Base-by-base conservation (phyloP, 306 rosid species). In the Cyamopsis tetragonoloba region DNA sequence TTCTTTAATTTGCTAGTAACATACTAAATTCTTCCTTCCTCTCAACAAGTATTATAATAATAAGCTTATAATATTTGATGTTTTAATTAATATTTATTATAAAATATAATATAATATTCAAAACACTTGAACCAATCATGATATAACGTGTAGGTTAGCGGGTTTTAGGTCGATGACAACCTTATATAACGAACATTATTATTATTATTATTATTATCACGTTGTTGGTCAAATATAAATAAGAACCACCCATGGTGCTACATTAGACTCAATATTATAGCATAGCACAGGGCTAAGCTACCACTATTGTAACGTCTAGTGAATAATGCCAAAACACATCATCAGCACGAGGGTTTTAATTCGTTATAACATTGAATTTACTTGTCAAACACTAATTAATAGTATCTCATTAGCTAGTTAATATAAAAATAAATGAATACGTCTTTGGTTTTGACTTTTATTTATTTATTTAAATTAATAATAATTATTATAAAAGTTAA, bases 201-300 rank as follows among this genome's bases (percentile, higher is more conserved):
- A 82, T 67, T 54, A 48, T 68, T n/a, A n/a, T n/a, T n/a, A 34
- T 7, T 22, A 49, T 46, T 39, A 82, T 67, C 54, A 48, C 63
- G 20, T 5, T 24, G 56, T 60, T 60, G 83, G 74, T 70, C 81
- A 74, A 70, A 66, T 31, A 56, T 46, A 58, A 46, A 68, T 41
- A 44, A 43, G 58, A 43, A 80, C 80, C 66, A 15, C 43, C 44
- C 31, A 37, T 42, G 47, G 81, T 75, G 81, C 77, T 54, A 10
- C 22, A 31, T 17, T 44, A 51, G 10, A 26, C 56, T 23, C 34
- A 27, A 54, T 17, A 0, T 9, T n/a, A n/a, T 26, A 20, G 23
- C 6, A 10, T 6, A 48, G 61, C 43, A 64, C 18, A n/a, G 6
- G 18, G 18, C 38, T 57, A 54, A n/a, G 24, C 8, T 2, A 20